A percentile compares a stretch with the other conserved stretches of the same genome.
phyloP scores from a whole-genome alignment of 305 asterid species.

The Petunia hybrid region DNA sequence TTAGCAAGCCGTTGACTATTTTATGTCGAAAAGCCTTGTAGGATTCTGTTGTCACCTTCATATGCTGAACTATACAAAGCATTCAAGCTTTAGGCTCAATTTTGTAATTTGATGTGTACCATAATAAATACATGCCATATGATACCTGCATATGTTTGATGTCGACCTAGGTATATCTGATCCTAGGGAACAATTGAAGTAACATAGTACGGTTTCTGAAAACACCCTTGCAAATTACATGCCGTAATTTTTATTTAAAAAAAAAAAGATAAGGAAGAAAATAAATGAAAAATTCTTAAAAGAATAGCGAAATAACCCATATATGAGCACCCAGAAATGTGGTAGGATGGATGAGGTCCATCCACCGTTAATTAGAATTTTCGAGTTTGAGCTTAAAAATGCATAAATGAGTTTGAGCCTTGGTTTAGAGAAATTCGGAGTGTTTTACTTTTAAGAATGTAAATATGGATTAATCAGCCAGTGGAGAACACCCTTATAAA shows the following conservation, averaged over 20 bases:
- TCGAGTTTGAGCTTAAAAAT: too few species aligned
- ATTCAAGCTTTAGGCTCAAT: conserved; percentile 10
- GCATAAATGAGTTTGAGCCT: too few species aligned
- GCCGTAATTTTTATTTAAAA: neutral
- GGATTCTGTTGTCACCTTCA: conserved; percentile 19
- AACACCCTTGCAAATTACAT: neutral
- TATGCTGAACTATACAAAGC: neutral
- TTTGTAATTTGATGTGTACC: neutral
- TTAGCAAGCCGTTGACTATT: neutral
- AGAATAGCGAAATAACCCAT: neutral
- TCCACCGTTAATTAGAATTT: too few species aligned
- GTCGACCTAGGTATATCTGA: neutral
- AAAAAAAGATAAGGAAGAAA: neutral
- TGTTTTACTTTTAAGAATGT: too few species aligned
- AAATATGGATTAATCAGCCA: too few species aligned
- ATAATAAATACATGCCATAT: neutral
- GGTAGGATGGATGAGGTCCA: too few species aligned
- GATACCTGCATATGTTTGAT: neutral
- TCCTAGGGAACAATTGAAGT: neutral
- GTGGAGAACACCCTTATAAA: too few species aligned
- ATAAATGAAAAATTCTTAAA: neutral
- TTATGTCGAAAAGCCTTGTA: conserved; percentile 15
- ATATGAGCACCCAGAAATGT: too few species aligned
- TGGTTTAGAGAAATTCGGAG: too few species aligned
- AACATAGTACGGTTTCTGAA: neutral